Percentiles rank a stretch among this genome's conserved stretches.
Evolutionary conservation across 768 basidiomycete species (phyloP).

Genomic region (Calvatia gigantea): DNA sequence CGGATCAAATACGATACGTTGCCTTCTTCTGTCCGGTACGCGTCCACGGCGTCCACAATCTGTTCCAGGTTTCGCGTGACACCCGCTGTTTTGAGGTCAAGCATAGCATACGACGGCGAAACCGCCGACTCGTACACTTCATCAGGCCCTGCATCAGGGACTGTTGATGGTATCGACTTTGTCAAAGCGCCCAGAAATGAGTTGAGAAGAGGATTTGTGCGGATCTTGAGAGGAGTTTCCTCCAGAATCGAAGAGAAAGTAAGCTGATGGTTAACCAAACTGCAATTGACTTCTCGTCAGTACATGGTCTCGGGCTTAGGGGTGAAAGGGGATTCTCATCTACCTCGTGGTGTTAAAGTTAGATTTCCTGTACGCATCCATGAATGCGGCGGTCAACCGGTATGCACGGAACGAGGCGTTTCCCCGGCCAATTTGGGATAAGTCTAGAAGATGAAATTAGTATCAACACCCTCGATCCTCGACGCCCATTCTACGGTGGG

Average conservation of each 20-base stretch:
- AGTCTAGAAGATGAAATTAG: conserved; percentile 43
- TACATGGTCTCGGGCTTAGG: conserved; percentile 13
- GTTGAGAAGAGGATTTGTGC: conserved; percentile 74
- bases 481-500: neutral
- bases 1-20: conserved; percentile 86
- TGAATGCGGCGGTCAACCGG: conserved; percentile 73
- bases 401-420: conserved; percentile 90
- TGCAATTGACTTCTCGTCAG: conserved; percentile 29
- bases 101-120: conserved; percentile 59
- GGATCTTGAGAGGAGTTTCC: conserved; percentile 81
- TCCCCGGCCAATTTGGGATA: conserved; percentile 74
- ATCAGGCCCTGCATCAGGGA: conserved; percentile 36
- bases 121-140: conserved; percentile 37
- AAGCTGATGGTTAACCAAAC: conserved; percentile 74
- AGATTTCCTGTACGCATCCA: conserved; percentile 76
- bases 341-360: conserved; percentile 88
- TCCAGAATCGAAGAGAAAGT: conserved; percentile 85
- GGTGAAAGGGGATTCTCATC: conserved; percentile 1
- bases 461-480: conserved; percentile 7
- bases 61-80: conserved; percentile 78
- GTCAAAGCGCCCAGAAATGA: conserved; percentile 72
- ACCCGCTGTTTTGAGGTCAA: conserved; percentile 69
- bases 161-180: conserved; percentile 37
- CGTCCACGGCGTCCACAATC: conserved; percentile 82
- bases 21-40: conserved; percentile 86